Base-by-base conservation (phyloP, 2,329 filamentous ascomycete genomes). In the Penicillium sp. region DNA sequence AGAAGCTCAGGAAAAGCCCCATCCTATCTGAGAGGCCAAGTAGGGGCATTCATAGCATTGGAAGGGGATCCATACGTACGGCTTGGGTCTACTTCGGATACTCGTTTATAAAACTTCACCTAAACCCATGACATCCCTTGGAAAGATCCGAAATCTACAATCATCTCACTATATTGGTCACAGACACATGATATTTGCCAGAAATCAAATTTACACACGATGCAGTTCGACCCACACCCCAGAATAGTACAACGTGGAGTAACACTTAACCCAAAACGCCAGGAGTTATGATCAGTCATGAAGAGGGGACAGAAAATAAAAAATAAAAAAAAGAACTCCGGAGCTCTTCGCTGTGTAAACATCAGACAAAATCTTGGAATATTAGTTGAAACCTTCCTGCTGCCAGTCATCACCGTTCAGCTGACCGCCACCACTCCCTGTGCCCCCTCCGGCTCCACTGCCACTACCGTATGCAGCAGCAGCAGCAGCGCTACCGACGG, bases 361-460 rank as follows among this genome's bases (percentile, higher is more conserved):
- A 56, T 50, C 46, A 47, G 32, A 42, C 21, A 35, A 39, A 48
- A 28, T 15, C 13, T 22, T 48, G 31, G 22, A 35, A 41, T 31
- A 32, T 41, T 63, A 60, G 43, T 63, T 62, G 64, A 83, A 83
- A 5, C 77, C 79, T 56, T 83, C 81, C 61, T 83, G 77, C 55
- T 81, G 78, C 83, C 83, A 86, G 54, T 80, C 75, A 41, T 79
- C 78, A 49, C 76, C 69, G 56, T 60, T 61, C 56, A 63, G 61
- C 59, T 62, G 65, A 58, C 53, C 65, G 33, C 61, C 61, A 37
- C 61, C 64, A 40, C 56, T 61, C 33, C 59, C 60, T 22, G 57
- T 61, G 43, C 53, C 45, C 19, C 53, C 51, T 22, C 57, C 49
- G 19, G 49, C 52, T 19, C 59, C 51, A 32, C 40, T 53, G 21